These are phyloP conservation scores for Phytophthora cryptogea DNA, from an alignment of 352 stramenopile genomes.

Conservation along the genomic window DNA sequence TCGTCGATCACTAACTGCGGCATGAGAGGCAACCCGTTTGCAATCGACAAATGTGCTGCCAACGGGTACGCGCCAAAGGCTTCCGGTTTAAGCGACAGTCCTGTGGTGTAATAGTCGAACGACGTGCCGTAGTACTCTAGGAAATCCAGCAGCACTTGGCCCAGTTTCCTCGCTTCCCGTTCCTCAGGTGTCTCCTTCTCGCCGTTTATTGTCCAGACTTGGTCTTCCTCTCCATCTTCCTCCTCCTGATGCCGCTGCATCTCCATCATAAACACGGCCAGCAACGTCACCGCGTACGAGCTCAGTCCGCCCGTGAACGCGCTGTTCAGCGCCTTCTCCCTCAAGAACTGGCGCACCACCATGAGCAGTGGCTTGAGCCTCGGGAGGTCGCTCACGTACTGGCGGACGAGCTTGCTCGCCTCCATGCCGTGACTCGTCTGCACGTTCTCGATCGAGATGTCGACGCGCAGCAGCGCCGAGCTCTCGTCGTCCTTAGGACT, in stretches of 20 bases:
- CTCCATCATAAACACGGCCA: slow-evolving; percentile 85
- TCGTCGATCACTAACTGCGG: slow-evolving; percentile 86
- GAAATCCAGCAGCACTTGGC: slow-evolving; percentile 85
- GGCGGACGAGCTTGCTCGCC: slow-evolving; percentile 80
- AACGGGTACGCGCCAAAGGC: slow-evolving; percentile 83
- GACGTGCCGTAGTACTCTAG: slow-evolving; percentile 89
- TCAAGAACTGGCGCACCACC: slow-evolving; percentile 87
- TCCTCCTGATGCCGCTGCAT: slow-evolving; percentile 56
- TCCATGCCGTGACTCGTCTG: slow-evolving; percentile 83
- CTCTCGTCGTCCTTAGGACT: slow-evolving; percentile 29
- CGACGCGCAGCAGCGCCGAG: slow-evolving; percentile 57
- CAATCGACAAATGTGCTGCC: slow-evolving; percentile 42
- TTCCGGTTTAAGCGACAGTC: slow-evolving; percentile 81
- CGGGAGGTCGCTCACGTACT: slow-evolving; percentile 70
- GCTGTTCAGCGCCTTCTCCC: slow-evolving; percentile 89
- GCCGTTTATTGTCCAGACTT: neutral
- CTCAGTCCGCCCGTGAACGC: slow-evolving; percentile 89
- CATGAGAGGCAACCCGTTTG: slow-evolving; percentile 57
- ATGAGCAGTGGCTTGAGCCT: slow-evolving; percentile 81
- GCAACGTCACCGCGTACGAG: slow-evolving; percentile 86
- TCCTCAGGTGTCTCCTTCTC: slow-evolving; percentile 21
- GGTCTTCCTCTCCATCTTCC: neutral
- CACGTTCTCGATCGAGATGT: slow-evolving; percentile 90
- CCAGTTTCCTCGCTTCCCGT: slow-evolving; percentile 37
- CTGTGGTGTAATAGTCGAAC: slow-evolving; percentile 79